Percentiles rank a stretch among this genome's conserved stretches.
These are phyloP conservation scores for Arachis stenosperma DNA, from an alignment of 306 rosid genomes.

Conservation along the genomic window DNA sequence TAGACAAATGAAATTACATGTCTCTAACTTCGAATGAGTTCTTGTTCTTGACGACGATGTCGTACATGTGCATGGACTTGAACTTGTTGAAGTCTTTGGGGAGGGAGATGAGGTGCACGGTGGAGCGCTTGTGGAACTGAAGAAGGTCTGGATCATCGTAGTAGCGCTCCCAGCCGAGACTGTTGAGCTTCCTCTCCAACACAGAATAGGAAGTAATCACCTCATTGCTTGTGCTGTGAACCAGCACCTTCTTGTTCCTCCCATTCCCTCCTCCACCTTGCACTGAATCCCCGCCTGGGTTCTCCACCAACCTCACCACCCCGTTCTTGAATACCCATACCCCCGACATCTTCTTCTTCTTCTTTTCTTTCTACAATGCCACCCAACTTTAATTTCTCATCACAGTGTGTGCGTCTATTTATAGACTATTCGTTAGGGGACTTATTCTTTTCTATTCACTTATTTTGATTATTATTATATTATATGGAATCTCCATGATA, in stretches of 20 bases:
- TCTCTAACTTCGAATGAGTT: conserved; percentile 80
- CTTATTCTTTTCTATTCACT: too few relatives aligned
- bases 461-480: too few relatives aligned
- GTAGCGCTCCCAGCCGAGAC: conserved; percentile 91
- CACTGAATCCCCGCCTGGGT: conserved; percentile 57
- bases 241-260: conserved; percentile 62
- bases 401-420: too few relatives aligned
- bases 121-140: conserved; percentile 84
- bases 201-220: conserved; percentile 64
- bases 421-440: too few relatives aligned
- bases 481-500: too few relatives aligned
- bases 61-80: conserved; percentile 95
- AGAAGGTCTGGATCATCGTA: conserved; percentile 87
- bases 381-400: too few relatives aligned
- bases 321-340: conserved; percentile 97
- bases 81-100: conserved; percentile 76
- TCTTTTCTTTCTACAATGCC: too few relatives aligned
- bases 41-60: conserved; percentile 90
- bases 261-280: conserved; percentile 32
- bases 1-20: conserved; percentile 25
- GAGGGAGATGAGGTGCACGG: conserved; percentile 86
- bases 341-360: conserved; percentile 61
- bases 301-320: conserved; percentile 81
- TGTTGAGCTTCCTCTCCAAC: conserved; percentile 59
- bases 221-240: conserved; percentile 67